phyloP scores from a whole-genome alignment of 768 basidiomycete genomes.

The Russula virescens region DNA sequence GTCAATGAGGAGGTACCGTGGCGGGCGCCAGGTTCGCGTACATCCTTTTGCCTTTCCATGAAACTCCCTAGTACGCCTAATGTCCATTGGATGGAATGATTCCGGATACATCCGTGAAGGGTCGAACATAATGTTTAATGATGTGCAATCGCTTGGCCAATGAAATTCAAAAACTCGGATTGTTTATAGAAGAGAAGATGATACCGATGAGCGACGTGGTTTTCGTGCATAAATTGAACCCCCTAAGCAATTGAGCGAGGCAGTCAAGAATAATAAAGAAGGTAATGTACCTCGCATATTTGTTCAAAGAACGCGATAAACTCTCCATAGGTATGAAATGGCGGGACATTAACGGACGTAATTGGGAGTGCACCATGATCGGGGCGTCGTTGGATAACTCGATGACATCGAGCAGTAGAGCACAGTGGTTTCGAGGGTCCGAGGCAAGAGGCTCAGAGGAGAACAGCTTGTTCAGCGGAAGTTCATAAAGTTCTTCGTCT shows the following conservation, averaged over 20 bases:
- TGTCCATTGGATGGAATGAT: constrained; percentile 10
- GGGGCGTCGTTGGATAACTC: constrained; percentile 21
- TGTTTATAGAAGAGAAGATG: no score
- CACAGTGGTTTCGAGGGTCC: constrained; percentile 30
- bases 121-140: constrained; percentile 18
- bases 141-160: constrained; percentile 15
- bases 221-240: constrained; percentile 19
- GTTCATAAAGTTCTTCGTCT: constrained; percentile 9
- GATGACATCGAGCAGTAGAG: constrained; percentile 27
- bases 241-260: not conserved
- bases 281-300: constrained; percentile 35
- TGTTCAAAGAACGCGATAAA: constrained; percentile 32
- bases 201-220: constrained; percentile 16
- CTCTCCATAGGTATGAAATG: constrained; percentile 34
- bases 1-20: constrained; percentile 30
- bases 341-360: constrained; percentile 30
- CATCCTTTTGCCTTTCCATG: constrained; percentile 10
- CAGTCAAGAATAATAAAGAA: no score
- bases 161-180: not conserved
- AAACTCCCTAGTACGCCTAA: not conserved
- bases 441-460: constrained; percentile 21
- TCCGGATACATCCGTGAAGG: constrained; percentile 16
- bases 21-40: constrained; percentile 26
- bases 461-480: constrained; percentile 5
- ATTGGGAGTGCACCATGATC: constrained; percentile 33